phyloP scores from a whole-genome alignment of 1,139 yeast species.

The Yamadazyma siamensis region DNA sequence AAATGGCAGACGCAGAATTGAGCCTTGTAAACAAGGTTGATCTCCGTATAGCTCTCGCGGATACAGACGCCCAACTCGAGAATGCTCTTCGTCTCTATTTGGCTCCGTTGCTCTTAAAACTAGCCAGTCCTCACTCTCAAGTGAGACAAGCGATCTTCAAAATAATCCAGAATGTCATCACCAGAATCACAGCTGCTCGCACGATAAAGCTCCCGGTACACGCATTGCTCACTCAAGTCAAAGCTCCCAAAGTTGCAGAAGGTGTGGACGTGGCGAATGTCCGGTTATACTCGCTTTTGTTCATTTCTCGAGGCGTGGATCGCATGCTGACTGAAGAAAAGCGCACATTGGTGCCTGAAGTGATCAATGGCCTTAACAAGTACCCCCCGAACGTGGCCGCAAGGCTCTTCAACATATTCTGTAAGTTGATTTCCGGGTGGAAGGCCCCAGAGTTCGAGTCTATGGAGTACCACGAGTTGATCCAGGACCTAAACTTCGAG shows the following conservation, averaged over 20 bases:
- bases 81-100: slow-evolving; percentile 59
- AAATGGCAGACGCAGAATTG: slow-evolving; percentile 48
- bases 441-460: slow-evolving; percentile 47
- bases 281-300: slow-evolving; percentile 61
- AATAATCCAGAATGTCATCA: slow-evolving; percentile 62
- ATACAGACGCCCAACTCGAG: slow-evolving; percentile 62
- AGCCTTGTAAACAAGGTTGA: slow-evolving; percentile 73
- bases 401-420: slow-evolving; percentile 57
- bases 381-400: slow-evolving; percentile 45
- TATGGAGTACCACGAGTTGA: slow-evolving; percentile 35
- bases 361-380: slow-evolving; percentile 45
- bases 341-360: slow-evolving; percentile 40
- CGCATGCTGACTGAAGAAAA: slow-evolving; percentile 38
- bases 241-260: slow-evolving; percentile 44
- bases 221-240: slow-evolving; percentile 61
- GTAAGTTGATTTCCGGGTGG: slow-evolving; percentile 53
- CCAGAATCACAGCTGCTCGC: slow-evolving; percentile 61
- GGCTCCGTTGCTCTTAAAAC: slow-evolving; percentile 74
- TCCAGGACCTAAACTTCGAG: slow-evolving; percentile 26
- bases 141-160: slow-evolving; percentile 69
- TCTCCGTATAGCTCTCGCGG: slow-evolving; percentile 76
- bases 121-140: slow-evolving; percentile 66
- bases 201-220: slow-evolving; percentile 57
- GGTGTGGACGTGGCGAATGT: slow-evolving; percentile 51
- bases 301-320: slow-evolving; percentile 64